Conservation (phyloP, 2,329 filamentous ascomycete genomes). For the Penicillium sp. region DNA sequence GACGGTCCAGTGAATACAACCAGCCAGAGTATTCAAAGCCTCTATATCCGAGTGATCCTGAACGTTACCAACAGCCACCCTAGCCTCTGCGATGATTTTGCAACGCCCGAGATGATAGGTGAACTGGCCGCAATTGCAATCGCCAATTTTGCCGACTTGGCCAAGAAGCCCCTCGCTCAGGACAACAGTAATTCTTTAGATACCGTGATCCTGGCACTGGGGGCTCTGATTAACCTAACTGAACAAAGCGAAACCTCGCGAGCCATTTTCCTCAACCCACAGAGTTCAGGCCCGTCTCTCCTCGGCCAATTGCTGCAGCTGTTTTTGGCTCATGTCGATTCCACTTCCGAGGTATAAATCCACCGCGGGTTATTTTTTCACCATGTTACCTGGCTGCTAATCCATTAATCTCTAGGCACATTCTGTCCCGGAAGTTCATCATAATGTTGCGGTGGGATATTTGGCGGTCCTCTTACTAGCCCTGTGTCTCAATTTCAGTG, state of each 20-base stretch:
- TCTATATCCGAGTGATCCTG: conserved; percentile 69
- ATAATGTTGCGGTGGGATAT: conserved; percentile 84
- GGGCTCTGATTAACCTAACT: conserved; percentile 82
- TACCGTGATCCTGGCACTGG: conserved; percentile 73
- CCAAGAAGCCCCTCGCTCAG: conserved; percentile 31
- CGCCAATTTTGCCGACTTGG: conserved; percentile 31
- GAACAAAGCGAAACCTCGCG: conserved; percentile 71
- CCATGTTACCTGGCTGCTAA: not conserved
- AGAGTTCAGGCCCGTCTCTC: conserved; percentile 42
- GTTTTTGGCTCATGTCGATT: conserved; percentile 68
- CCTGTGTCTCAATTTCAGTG: conserved; percentile 61
- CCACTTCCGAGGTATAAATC: conserved; percentile 65
- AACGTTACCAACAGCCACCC: conserved; percentile 84
- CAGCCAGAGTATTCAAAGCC: conserved; percentile 31
- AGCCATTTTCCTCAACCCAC: conserved; percentile 46
- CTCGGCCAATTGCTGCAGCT: conserved; percentile 63
- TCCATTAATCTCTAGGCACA: conserved; percentile 43
- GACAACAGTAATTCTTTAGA: conserved; percentile 63
- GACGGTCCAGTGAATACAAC: conserved; percentile 12
- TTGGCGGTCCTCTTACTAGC: conserved; percentile 82
- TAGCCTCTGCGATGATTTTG: conserved; percentile 68
- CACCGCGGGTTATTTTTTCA: not conserved
- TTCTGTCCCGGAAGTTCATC: conserved; percentile 67
- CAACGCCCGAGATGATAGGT: conserved; percentile 42
- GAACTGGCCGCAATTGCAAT: conserved; percentile 40